These are phyloP conservation scores for Penicillium silybi DNA, from an alignment of 495 filamentous ascomycete genomes.

Conservation along the genomic window DNA sequence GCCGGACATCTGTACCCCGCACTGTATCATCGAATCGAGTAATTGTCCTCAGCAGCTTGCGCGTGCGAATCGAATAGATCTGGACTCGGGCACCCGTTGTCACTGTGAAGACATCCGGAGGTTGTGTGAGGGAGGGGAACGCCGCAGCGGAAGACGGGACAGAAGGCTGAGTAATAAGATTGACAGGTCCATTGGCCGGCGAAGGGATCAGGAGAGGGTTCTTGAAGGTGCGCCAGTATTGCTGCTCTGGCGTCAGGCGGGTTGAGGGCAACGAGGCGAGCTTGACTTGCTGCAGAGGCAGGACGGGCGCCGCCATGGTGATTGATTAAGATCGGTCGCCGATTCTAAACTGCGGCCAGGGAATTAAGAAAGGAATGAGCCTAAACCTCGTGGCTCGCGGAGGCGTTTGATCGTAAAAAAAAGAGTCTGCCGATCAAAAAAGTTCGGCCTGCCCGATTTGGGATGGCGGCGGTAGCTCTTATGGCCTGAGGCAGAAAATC, in stretches of 20 bases:
- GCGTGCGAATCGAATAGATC: constrained; percentile 83
- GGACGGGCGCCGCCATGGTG: constrained; percentile 84
- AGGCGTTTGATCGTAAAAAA: constrained; percentile 16
- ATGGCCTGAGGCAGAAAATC: constrained; percentile 12
- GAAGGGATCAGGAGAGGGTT: constrained; percentile 84
- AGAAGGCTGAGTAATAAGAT: constrained; percentile 78
- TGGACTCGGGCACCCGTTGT: constrained; percentile 89
- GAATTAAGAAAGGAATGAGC: neutral
- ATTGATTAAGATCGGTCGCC: constrained; percentile 2
- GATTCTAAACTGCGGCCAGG: neutral
- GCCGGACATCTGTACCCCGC: constrained; percentile 77
- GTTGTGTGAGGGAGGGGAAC: constrained; percentile 44
- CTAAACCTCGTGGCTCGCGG: constrained; percentile 7
- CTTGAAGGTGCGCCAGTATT: constrained; percentile 91
- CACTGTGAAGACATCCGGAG: constrained; percentile 79
- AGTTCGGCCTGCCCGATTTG: constrained; percentile 21
- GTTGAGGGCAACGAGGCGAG: constrained; percentile 57
- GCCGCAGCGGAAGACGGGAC: constrained; percentile 44
- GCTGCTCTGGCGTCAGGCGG: constrained; percentile 74
- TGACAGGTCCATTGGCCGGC: constrained; percentile 77
- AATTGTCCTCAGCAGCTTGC: constrained; percentile 86
- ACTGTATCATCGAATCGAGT: constrained; percentile 87
- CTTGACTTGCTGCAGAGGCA: constrained; percentile 77
- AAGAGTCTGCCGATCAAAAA: constrained; percentile 32
- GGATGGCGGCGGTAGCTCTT: constrained; percentile 19